Evolutionary conservation across 108 stramenopile genomes (phyloP), one percentile per base, ranked within the genome.

Genomic region (Cyclotella sp.): DNA sequence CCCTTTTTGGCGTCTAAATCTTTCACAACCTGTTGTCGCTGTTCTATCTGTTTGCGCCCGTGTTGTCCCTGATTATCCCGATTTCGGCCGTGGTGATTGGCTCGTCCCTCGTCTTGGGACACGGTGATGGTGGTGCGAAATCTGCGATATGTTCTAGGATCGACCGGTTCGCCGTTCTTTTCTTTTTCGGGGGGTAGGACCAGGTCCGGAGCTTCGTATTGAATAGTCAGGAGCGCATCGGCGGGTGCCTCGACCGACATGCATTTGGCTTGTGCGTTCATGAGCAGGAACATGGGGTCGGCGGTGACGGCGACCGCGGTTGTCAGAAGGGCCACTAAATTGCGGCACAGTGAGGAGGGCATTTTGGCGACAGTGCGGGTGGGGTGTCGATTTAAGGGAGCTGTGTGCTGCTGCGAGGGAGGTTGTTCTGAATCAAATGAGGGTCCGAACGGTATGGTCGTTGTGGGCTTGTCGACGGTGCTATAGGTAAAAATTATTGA

Each of bases 181-280:
- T 55, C 74, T 11, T 68, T 54, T 24, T 70, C 75, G 26, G 83
- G 49, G 22, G 79, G 70, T 34, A 83, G 29, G 10, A 80, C 68
- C 54, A 73, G 71, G 39, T 82, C 72, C 46, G 90, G 88, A 43
- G 90, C 90, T 54, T 88, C 85, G 58, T 87, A 91, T 42, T 80
- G 41, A 26, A 91, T 72, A 30, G 64, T 79, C 18, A 91, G 57
- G 28, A 77, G 21, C 42, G 87, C 75, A 42, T 89, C 87, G 63
- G 78, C 70, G 27, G 88, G 85, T 16, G 83, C 85, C 68, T 88
- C 84, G 9, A 84, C 78, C 28, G 72, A 62, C 55, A 87, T 49
- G 61, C 90, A 91, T 64, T 88, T 81, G 62, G 88, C 57, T 46
- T 78, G 82, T 18, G 71, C 68, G 22, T 72, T 84, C 43, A 44